Evolutionary conservation across 441 rosid species (phyloP), one percentile per base, ranked within the genome.

Genomic region (Dalechampia spathulata): DNA sequence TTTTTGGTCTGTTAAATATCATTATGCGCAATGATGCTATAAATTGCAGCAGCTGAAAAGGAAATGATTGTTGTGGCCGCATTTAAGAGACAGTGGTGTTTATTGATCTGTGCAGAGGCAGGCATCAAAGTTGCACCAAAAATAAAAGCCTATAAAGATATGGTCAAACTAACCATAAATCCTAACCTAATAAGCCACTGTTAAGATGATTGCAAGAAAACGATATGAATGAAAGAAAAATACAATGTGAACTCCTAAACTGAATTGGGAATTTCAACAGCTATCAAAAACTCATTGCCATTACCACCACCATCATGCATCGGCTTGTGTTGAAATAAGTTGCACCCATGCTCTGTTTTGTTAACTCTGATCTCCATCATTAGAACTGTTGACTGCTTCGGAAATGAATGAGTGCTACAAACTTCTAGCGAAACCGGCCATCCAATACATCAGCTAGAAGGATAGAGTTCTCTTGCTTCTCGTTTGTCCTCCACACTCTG

Each of bases 401-500:
- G 54, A 43, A 44, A 70, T 36, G 64, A 52, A 52, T 57, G 17
- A 40, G 38, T 49, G 45, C 70, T 58, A 53, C 42, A 52, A 62
- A 52, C 60, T 72, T 68, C 66, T 71, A 54, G 57, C 61, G 58
- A n/a, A 51, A 60, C 38, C 0, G 54, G 55, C 95, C 85, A 56
- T 52, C 21, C 76, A 93, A 68, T 39, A 85, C 96, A 72, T 83
- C 85, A 49, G 84, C 67, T 59, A 93, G 58, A 67, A 85, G 89
- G 56, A 90, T 55, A 51, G 95, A 85, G 55, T 87, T 89, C 32
- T 80, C 89, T 20, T 75, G 70, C 57, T 72, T 77, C 78, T 82
- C 95, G 1, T 49, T 53, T 23, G 75, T 65, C 67, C 62, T 85
- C 97, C 97, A 93, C 66, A 93, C 86, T 72, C 70, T 81, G 75